Conservation (phyloP, 1,284 basidiomycete genomes). For the Pterulicium gracile region DNA sequence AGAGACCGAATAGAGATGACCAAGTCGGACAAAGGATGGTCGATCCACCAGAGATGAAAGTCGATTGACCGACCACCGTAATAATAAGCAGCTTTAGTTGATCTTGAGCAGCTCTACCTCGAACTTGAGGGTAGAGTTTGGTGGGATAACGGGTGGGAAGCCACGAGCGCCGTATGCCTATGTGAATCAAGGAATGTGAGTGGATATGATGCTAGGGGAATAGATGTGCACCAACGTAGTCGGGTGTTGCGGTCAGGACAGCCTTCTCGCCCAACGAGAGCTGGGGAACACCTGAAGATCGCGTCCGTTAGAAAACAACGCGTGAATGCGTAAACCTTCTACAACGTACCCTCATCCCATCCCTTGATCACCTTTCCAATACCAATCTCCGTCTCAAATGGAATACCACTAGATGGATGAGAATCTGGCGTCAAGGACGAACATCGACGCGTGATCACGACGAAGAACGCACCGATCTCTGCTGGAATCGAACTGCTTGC, state of each 20-base stretch:
- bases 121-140: constrained; percentile 49
- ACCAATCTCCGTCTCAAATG: constrained; percentile 73
- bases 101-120: constrained; percentile 57
- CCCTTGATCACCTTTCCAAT: constrained; percentile 78
- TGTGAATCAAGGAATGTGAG: neutral
- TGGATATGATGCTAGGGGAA: neutral
- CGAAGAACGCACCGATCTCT: too few relatives aligned
- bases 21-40: too few relatives aligned
- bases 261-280: constrained; percentile 76
- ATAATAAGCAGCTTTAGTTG: neutral
- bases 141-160: constrained; percentile 57
- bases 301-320: too few relatives aligned
- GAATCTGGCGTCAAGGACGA: too few relatives aligned
- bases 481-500: too few relatives aligned
- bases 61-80: too few relatives aligned
- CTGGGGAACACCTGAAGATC: constrained; percentile 55
- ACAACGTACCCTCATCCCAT: constrained; percentile 85
- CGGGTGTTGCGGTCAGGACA: constrained; percentile 49
- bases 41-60: too few relatives aligned
- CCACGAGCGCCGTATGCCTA: constrained; percentile 45
- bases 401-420: too few relatives aligned
- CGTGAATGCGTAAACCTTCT: too few relatives aligned
- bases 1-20: too few relatives aligned
- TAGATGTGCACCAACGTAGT: constrained; percentile 47
- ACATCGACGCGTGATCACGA: too few relatives aligned